Evolutionary conservation across 2,329 filamentous ascomycete genomes (phyloP).

Genomic region (Fusarium austroafricanum): DNA sequence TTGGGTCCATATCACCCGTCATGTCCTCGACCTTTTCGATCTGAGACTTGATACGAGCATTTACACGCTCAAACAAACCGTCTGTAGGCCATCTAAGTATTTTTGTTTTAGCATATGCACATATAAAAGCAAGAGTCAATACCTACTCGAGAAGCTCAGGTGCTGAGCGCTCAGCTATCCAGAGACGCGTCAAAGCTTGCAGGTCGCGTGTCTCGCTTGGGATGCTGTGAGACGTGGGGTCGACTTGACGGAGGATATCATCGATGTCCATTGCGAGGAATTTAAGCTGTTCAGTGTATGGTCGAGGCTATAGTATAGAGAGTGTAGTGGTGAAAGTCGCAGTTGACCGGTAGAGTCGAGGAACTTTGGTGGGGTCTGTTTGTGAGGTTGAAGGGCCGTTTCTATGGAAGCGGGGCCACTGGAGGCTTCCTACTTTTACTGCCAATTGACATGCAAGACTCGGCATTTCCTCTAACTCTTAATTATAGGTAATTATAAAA

Average conservation of each 20-base stretch:
- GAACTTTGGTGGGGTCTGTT: conserved; percentile 25
- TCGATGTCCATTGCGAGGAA: conserved; percentile 75
- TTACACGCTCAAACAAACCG: conserved; percentile 83
- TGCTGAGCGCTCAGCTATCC: conserved; percentile 90
- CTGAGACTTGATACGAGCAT: conserved; percentile 76
- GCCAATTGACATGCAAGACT: neutral
- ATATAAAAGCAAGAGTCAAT: neutral
- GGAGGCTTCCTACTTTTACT: neutral
- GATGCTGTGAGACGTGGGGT: conserved; percentile 66
- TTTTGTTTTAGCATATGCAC: neutral
- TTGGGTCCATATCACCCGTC: conserved; percentile 88
- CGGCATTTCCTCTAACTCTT: neutral
- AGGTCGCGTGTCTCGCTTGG: conserved; percentile 77
- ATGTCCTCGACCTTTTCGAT: conserved; percentile 79
- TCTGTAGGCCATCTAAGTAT: conserved; percentile 71
- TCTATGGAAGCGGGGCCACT: conserved; percentile 29
- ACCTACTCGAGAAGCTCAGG: conserved; percentile 86
- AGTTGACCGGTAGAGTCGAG: conserved; percentile 7
- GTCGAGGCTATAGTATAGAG: neutral
- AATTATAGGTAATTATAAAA: neutral
- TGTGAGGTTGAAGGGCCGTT: conserved; percentile 16
- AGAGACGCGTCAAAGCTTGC: conserved; percentile 88
- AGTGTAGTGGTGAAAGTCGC: neutral
- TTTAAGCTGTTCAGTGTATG: neutral
- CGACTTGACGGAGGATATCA: conserved; percentile 81